Percentiles rank a stretch among this genome's conserved stretches.
These are phyloP conservation scores for Sarcodon sp. DNA, from an alignment of 768 basidiomycete species.

Conservation along the genomic window DNA sequence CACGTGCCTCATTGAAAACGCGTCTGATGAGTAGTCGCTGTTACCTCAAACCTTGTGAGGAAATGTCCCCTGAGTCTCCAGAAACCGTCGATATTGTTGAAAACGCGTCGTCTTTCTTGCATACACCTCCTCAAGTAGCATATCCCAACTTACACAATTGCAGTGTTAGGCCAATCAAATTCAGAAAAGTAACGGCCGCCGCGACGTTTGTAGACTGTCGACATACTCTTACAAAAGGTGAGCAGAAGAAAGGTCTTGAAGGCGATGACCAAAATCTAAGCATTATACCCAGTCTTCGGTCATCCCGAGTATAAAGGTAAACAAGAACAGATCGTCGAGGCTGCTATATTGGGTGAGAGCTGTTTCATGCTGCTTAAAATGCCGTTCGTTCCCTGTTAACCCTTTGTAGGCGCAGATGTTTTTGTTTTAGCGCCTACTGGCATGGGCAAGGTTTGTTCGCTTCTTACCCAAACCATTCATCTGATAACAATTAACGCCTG, in stretches of 20 bases:
- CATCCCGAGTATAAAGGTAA: slow-evolving; percentile 61
- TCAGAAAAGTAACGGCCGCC: not conserved
- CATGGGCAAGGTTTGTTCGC: slow-evolving; percentile 61
- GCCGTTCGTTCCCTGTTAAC: not conserved
- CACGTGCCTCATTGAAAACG: too few species aligned
- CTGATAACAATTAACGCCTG: not conserved
- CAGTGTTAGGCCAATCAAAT: not conserved
- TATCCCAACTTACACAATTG: not conserved
- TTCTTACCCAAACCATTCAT: not conserved
- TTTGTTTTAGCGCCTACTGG: slow-evolving; percentile 79
- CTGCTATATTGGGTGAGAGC: slow-evolving; percentile 44
- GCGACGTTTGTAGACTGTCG: not conserved
- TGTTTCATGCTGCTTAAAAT: not conserved
- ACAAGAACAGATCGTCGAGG: slow-evolving; percentile 65
- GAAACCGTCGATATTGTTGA: too few species aligned
- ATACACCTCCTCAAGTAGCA: not conserved
- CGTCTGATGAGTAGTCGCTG: too few species aligned
- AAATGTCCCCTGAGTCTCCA: too few species aligned
- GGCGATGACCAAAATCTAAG: too few species aligned
- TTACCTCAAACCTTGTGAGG: too few species aligned
- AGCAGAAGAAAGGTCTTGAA: too few species aligned
- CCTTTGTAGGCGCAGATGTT: slow-evolving; percentile 45
- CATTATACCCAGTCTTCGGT: slow-evolving; percentile 43
- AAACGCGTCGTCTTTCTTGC: not conserved
- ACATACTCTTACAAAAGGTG: not conserved